Conservation (phyloP, 2,329 filamentous ascomycete species). For the Paradendryphiella salina region DNA sequence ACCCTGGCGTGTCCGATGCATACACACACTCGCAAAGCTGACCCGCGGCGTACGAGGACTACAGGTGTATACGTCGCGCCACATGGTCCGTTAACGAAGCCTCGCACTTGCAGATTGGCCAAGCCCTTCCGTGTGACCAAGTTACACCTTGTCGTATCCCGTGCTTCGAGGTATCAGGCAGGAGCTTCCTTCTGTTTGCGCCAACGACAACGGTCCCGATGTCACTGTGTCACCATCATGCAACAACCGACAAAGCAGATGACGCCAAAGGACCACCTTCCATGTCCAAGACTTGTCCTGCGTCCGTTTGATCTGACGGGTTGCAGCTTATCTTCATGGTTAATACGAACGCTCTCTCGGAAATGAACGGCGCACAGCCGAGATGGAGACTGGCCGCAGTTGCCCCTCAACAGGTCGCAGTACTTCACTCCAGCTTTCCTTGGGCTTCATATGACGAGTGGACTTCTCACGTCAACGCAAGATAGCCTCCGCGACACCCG, state of each 20-base stretch:
- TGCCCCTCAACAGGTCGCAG: slow-evolving; percentile 7
- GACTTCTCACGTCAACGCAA: slow-evolving; percentile 11
- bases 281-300: slow-evolving; percentile 9
- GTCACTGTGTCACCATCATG: slow-evolving; percentile 24
- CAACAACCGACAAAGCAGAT: slow-evolving; percentile 24
- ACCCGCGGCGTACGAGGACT: slow-evolving; percentile 4
- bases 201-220: slow-evolving; percentile 17
- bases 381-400: slow-evolving; percentile 2
- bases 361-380: slow-evolving; percentile 20
- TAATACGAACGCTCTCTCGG: slow-evolving; percentile 13
- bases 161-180: slow-evolving; percentile 23
- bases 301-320: slow-evolving; percentile 13
- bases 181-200: slow-evolving; percentile 19
- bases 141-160: slow-evolving; percentile 16
- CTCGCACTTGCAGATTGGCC: slow-evolving; percentile 7
- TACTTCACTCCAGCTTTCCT: slow-evolving; percentile 11
- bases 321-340: slow-evolving; percentile 19
- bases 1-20: slow-evolving; percentile 19
- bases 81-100: slow-evolving; percentile 14
- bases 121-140: slow-evolving; percentile 24
- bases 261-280: slow-evolving; percentile 14
- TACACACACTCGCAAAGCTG: slow-evolving; percentile 2
- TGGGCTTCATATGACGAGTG: slow-evolving; percentile 1
- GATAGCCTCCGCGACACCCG: slow-evolving; percentile 17
- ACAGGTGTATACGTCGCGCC: slow-evolving; percentile 13